These are phyloP conservation scores for Coelastrella sp. DNA, from an alignment of 139 green algal genomes.

Conservation along the genomic window DNA sequence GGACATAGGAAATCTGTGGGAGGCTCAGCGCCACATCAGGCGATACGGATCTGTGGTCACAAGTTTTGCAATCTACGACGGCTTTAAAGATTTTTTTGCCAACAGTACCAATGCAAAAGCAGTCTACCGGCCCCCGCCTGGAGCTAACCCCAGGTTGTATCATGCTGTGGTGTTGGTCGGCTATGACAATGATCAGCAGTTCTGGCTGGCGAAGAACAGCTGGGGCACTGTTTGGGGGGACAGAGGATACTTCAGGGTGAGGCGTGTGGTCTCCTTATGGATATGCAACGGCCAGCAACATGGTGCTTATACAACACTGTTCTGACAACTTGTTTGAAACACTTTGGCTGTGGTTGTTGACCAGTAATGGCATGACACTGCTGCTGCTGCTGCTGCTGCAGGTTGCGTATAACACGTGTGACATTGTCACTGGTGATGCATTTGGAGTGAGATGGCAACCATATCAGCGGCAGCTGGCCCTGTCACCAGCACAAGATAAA, in stretches of 20 bases:
- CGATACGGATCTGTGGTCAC: neutral
- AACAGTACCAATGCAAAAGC: neutral
- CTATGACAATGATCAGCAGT: conserved; percentile 3
- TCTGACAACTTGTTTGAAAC: too few relatives aligned
- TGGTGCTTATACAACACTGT: too few relatives aligned
- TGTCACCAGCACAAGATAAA: too few relatives aligned
- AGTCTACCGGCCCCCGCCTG: neutral
- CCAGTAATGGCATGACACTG: too few relatives aligned
- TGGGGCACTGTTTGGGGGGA: conserved; percentile 3
- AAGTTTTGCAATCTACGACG: neutral
- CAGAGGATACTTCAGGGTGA: conserved; percentile 11
- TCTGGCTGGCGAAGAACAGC: conserved; percentile 24
- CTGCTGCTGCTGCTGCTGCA: neutral
- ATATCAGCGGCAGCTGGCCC: too few relatives aligned
- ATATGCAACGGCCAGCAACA: neutral
- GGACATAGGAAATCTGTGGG: neutral
- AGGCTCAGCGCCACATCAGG: conserved; percentile 7
- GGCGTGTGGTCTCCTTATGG: neutral
- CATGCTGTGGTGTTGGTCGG: conserved; percentile 22
- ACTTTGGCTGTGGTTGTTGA: too few relatives aligned
- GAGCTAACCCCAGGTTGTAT: neutral
- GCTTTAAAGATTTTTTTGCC: conserved; percentile 9
- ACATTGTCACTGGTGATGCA: neutral
- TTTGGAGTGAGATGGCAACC: neutral
- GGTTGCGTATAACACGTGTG: neutral